Evolutionary conservation across 768 basidiomycete genomes (phyloP).

Genomic region (Russula sp.): DNA sequence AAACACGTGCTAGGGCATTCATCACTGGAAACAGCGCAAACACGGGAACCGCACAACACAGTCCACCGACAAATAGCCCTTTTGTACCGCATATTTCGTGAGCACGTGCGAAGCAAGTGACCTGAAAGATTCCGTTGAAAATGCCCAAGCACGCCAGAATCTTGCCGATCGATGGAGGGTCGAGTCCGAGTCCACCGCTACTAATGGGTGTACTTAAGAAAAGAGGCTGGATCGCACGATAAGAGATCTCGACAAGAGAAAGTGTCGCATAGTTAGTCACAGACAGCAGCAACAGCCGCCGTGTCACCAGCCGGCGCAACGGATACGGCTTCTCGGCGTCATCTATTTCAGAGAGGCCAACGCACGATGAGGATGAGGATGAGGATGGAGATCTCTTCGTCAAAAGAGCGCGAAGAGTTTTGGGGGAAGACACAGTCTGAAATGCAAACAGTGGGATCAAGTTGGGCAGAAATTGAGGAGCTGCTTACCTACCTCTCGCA

Average conservation of each 20-base stretch:
- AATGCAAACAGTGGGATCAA: background rate
- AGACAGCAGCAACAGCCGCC: slow-evolving; percentile 53
- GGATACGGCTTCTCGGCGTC: slow-evolving; percentile 45
- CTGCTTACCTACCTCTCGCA: slow-evolving; percentile 50
- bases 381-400: background rate
- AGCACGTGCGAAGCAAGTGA: slow-evolving; percentile 62
- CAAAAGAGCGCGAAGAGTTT: slow-evolving; percentile 20
- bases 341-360: slow-evolving; percentile 8
- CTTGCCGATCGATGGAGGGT: slow-evolving; percentile 61
- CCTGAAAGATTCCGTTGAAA: slow-evolving; percentile 61
- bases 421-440: slow-evolving; percentile 27
- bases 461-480: slow-evolving; percentile 28
- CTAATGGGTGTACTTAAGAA: slow-evolving; percentile 68
- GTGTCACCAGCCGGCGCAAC: slow-evolving; percentile 49
- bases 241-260: slow-evolving; percentile 64
- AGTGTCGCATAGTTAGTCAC: slow-evolving; percentile 66
- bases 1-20: slow-evolving; percentile 49
- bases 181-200: slow-evolving; percentile 66
- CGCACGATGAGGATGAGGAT: background rate
- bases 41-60: slow-evolving; percentile 50
- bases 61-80: slow-evolving; percentile 51
- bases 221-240: slow-evolving; percentile 63
- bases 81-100: slow-evolving; percentile 63
- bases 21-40: slow-evolving; percentile 60
- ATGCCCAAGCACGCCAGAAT: slow-evolving; percentile 61